Conservation (phyloP, 163 green algal genomes). For the Botryococcus braunii region DNA sequence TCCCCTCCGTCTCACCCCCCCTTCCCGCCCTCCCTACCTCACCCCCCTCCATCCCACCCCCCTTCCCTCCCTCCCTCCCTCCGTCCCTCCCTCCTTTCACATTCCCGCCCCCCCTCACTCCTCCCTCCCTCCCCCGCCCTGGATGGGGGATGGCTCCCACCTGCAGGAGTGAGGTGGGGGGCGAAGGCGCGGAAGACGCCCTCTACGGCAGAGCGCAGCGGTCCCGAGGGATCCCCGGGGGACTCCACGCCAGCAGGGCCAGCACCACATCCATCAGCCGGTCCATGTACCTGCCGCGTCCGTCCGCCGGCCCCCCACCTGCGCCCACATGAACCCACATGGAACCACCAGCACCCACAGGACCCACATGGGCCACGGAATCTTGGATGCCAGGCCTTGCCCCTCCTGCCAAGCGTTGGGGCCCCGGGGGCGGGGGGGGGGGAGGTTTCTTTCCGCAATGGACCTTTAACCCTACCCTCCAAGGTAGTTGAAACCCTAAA, state of each 20-base stretch:
- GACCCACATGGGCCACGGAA: background rate
- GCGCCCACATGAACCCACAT: background rate
- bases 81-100: too few relatives aligned
- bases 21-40: too few relatives aligned
- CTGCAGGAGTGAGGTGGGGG: slow-evolving; percentile 27
- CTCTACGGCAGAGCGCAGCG: slow-evolving; percentile 62
- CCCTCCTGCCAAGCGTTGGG: too few relatives aligned
- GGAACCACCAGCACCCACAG: background rate
- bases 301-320: slow-evolving; percentile 7
- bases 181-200: slow-evolving; percentile 40
- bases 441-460: background rate
- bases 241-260: slow-evolving; percentile 44
- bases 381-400: too few relatives aligned
- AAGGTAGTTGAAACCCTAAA: background rate
- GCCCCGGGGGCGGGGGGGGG: background rate
- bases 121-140: too few relatives aligned
- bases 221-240: slow-evolving; percentile 41
- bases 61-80: too few relatives aligned
- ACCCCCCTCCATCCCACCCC: too few relatives aligned
- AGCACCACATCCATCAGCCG: slow-evolving; percentile 67
- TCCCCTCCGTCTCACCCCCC: too few relatives aligned
- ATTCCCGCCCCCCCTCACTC: too few relatives aligned
- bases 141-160: too few relatives aligned
- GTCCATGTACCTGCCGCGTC: slow-evolving; percentile 60
- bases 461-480: background rate